phyloP scores from a whole-genome alignment of 176 grass and related monocot species.

The Triticum turgidum region DNA sequence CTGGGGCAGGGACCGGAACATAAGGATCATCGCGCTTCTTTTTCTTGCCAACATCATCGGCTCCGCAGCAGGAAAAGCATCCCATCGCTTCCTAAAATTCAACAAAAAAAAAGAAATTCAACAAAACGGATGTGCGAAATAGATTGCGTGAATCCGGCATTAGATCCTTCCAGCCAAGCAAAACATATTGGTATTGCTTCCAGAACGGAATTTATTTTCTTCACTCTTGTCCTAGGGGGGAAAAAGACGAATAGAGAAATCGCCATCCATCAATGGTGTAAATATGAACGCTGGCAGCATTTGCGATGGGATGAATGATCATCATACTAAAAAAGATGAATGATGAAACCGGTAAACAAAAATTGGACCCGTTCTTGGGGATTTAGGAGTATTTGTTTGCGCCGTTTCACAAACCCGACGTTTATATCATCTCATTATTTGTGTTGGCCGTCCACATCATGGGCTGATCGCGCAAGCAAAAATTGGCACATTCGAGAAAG shows the following conservation, averaged over 20 bases:
- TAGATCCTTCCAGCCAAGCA: not conserved
- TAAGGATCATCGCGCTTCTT: constrained; percentile 49
- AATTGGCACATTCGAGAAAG: not conserved
- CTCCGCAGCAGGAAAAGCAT: constrained; percentile 48
- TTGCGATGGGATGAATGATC: not conserved
- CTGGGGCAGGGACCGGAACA: constrained; percentile 24
- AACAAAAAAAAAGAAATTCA: not conserved
- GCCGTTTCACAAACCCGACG: not conserved
- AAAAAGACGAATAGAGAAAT: not conserved
- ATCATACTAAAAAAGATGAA: not conserved
- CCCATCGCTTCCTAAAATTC: constrained; percentile 31
- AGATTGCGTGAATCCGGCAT: not conserved
- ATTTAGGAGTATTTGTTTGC: not conserved
- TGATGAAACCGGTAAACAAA: not conserved
- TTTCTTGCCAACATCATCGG: constrained; percentile 38
- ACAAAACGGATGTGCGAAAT: not conserved
- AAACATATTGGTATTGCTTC: not conserved
- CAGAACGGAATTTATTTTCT: not conserved
- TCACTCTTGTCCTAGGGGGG: not conserved
- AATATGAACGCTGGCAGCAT: not conserved
- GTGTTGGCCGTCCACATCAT: not conserved
- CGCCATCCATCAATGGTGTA: not conserved
- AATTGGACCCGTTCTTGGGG: not conserved
- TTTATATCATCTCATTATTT: not conserved
- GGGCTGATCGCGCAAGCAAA: not conserved